Base-by-base conservation (phyloP, 768 basidiomycete species). In the Cubamyces lactineus region DNA sequence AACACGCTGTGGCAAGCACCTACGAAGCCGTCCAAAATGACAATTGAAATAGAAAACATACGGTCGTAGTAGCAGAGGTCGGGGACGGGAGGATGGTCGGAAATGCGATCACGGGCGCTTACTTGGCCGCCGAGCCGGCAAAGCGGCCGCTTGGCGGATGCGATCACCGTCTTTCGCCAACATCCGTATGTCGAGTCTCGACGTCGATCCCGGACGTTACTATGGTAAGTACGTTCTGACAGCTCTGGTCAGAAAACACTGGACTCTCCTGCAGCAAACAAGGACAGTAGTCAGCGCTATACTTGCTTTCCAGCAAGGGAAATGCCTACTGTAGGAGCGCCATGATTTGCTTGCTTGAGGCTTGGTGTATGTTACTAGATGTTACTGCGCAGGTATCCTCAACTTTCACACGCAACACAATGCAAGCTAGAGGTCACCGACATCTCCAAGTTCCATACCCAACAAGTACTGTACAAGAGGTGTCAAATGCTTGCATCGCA, bases 371-470 rank as follows among this genome's bases (percentile, higher is more conserved):
- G n/a, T n/a, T n/a, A n/a, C n/a, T n/a, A n/a, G n/a, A n/a, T n/a
- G n/a, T n/a, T n/a, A n/a, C n/a, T n/a, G n/a, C n/a, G n/a, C n/a
- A n/a, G n/a, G n/a, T n/a, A n/a, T n/a, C n/a, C n/a, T n/a, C n/a
- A n/a, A n/a, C 11, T 34, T 1, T 7, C 9, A 34, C 34, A 34
- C 34, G 9, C 34, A 34, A 9, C 26, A 34, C 28, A 17, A 16
- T 34, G 49, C 26, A 24, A 50, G 16, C 16, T 11, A 52, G 51
- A 59, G 42, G 50, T 59, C 58, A 59, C 58, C 51, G 60, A 11
- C 23, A 21, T 16, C 26, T 40, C 49, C 53, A 34, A 54, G 53
- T 55, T 61, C 60, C 42, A 48, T 50, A 55, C 30, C 47, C 34
- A 40, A 53, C 16, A 51, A 11, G 42, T 56, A 56, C 5, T 45